Conservation (phyloP, 768 basidiomycete genomes). For the Russula foetens region DNA sequence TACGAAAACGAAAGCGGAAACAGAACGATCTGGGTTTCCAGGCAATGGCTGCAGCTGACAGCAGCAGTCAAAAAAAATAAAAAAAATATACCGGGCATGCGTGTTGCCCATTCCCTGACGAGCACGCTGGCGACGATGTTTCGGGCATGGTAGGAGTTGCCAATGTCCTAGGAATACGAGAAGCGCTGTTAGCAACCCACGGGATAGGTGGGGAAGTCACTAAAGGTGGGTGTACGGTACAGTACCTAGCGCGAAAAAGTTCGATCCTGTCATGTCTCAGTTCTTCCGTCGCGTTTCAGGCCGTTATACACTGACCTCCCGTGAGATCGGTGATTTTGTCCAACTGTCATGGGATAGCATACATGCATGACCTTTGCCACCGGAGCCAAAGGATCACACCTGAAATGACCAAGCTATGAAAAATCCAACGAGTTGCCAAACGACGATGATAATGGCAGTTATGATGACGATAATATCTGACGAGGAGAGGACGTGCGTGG, state of each 20-base stretch:
- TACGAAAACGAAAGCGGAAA: too few species aligned
- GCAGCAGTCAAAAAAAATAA: too few species aligned
- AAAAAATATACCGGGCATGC: constrained; percentile 39
- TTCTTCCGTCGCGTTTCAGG: neutral
- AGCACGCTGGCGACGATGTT: constrained; percentile 49
- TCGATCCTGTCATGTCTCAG: constrained; percentile 23
- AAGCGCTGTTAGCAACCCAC: constrained; percentile 33
- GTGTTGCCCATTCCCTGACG: constrained; percentile 60
- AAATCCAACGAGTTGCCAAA: constrained; percentile 54
- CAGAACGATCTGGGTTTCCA: too few species aligned
- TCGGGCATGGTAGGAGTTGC: constrained; percentile 52
- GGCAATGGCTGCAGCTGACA: too few species aligned
- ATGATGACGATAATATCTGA: constrained; percentile 42
- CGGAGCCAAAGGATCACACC: constrained; percentile 20
- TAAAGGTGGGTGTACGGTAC: too few species aligned
- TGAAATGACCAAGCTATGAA: constrained; percentile 57
- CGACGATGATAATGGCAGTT: constrained; percentile 45
- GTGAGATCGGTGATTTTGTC: constrained; percentile 7
- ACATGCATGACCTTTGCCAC: neutral
- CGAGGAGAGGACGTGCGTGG: constrained; percentile 36
- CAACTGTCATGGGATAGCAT: neutral
- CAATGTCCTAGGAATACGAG: constrained; percentile 52
- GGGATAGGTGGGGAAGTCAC: too few species aligned
- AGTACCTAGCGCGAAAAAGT: constrained; percentile 55
- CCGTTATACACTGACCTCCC: neutral